Conservation (phyloP, 2,329 filamentous ascomycete genomes). For the Arthrobotrys megalospora region DNA sequence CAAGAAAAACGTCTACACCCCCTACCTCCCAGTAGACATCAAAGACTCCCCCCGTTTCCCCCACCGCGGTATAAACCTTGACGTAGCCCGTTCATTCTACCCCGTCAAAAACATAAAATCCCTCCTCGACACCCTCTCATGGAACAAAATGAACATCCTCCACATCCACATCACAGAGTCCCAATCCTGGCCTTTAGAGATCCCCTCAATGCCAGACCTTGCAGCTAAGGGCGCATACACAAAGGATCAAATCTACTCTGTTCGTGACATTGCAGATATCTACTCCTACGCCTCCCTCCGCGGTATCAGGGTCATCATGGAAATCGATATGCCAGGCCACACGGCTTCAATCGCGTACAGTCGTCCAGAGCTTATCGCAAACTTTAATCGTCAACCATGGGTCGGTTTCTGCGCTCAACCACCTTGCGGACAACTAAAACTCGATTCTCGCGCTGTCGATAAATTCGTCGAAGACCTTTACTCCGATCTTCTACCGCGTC, state of each 20-base stretch:
- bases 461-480: slow-evolving; percentile 81
- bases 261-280: slow-evolving; percentile 76
- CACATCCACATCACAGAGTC: slow-evolving; percentile 87
- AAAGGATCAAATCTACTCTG: slow-evolving; percentile 77
- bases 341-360: slow-evolving; percentile 78
- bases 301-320: slow-evolving; percentile 80
- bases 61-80: slow-evolving; percentile 85
- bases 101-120: slow-evolving; percentile 77
- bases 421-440: slow-evolving; percentile 79
- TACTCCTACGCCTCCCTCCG: slow-evolving; percentile 79
- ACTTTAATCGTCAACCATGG: slow-evolving; percentile 49
- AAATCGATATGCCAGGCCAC: slow-evolving; percentile 87
- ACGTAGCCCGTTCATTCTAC: slow-evolving; percentile 82
- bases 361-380: slow-evolving; percentile 76
- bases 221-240: slow-evolving; percentile 81
- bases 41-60: slow-evolving; percentile 80
- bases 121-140: slow-evolving; percentile 82
- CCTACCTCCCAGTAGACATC: slow-evolving; percentile 79
- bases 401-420: slow-evolving; percentile 48
- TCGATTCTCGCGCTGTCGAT: slow-evolving; percentile 79
- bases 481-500: slow-evolving; percentile 81
- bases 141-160: slow-evolving; percentile 86
- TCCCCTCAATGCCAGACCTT: slow-evolving; percentile 81
- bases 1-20: slow-evolving; percentile 74
- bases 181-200: slow-evolving; percentile 87